Evolutionary conservation across 1,284 basidiomycete species (phyloP).

Genomic region (Cystobasidiaceae sp.): DNA sequence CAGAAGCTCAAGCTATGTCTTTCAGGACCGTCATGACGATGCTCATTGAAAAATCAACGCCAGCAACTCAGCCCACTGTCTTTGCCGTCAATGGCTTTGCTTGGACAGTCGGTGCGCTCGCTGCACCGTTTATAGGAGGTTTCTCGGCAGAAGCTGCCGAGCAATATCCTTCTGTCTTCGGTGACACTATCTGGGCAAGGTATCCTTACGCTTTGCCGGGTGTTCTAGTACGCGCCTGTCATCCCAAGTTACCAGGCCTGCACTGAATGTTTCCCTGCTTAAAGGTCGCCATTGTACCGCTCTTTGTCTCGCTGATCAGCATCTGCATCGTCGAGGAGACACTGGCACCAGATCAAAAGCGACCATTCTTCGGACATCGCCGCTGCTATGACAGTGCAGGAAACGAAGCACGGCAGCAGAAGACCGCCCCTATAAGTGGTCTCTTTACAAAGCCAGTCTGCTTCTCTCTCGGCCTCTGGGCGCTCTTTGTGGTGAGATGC

Average conservation of each 20-base stretch:
- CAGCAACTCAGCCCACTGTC: background rate
- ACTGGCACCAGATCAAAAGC: background rate
- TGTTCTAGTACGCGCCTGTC: background rate
- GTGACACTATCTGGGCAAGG: background rate
- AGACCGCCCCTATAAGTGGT: background rate
- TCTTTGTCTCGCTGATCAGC: background rate
- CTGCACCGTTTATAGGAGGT: background rate
- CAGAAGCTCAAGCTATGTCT: background rate
- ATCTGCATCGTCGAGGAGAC: conserved; percentile 7
- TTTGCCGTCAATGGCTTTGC: conserved; percentile 7
- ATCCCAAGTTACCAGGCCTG: background rate
- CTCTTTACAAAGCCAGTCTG: conserved; percentile 11
- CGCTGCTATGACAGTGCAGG: background rate
- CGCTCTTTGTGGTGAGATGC: conserved; percentile 8
- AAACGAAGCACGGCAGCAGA: background rate
- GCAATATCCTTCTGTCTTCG: background rate
- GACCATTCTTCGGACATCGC: background rate
- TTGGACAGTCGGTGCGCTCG: conserved; percentile 4
- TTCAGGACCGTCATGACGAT: conserved; percentile 15
- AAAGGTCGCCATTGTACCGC: background rate
- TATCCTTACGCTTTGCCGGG: conserved; percentile 21
- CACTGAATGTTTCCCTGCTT: background rate
- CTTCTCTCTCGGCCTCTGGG: conserved; percentile 7
- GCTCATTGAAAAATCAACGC: conserved; percentile 3
- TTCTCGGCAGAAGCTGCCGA: background rate